These are phyloP conservation scores for Boletus insuetus DNA, from an alignment of 768 basidiomycete species.

Conservation along the genomic window DNA sequence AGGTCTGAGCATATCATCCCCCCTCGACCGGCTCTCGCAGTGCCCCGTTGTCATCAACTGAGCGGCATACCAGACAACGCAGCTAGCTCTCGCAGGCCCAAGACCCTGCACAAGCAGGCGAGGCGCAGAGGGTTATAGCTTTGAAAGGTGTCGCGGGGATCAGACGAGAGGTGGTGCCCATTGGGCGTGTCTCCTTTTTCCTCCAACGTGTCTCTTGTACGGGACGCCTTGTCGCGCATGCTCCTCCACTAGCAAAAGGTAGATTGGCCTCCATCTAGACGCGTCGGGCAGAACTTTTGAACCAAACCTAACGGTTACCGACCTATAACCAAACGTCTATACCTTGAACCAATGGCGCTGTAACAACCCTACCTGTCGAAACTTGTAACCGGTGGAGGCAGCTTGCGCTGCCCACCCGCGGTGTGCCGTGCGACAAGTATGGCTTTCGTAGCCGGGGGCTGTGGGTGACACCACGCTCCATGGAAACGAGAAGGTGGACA, in stretches of 20 bases:
- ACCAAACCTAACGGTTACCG: too few relatives aligned
- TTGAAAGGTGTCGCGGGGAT: constrained; percentile 58
- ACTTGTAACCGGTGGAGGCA: neutral
- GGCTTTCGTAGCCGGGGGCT: neutral
- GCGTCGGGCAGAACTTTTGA: too few relatives aligned
- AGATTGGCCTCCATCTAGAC: neutral
- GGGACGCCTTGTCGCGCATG: constrained; percentile 7
- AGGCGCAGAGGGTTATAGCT: constrained; percentile 12
- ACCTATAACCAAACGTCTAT: too few relatives aligned
- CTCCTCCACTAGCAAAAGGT: neutral
- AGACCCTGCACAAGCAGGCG: constrained; percentile 36
- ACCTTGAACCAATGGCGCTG: too few relatives aligned
- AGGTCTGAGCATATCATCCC: constrained; percentile 72
- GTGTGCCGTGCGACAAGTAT: neutral
- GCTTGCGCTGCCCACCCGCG: neutral
- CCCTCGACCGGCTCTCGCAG: constrained; percentile 60
- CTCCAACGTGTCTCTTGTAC: constrained; percentile 3
- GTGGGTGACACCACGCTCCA: neutral
- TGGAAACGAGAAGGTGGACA: constrained; percentile 20
- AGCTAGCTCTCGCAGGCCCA: constrained; percentile 32
- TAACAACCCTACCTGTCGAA: too few relatives aligned
- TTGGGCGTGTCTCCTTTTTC: constrained; percentile 7
- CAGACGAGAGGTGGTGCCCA: constrained; percentile 30
- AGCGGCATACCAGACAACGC: constrained; percentile 66
- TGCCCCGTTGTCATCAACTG: constrained; percentile 51